phyloP scores from a whole-genome alignment of 2,329 filamentous ascomycete genomes.

The Furcasterigmium furcatum region DNA sequence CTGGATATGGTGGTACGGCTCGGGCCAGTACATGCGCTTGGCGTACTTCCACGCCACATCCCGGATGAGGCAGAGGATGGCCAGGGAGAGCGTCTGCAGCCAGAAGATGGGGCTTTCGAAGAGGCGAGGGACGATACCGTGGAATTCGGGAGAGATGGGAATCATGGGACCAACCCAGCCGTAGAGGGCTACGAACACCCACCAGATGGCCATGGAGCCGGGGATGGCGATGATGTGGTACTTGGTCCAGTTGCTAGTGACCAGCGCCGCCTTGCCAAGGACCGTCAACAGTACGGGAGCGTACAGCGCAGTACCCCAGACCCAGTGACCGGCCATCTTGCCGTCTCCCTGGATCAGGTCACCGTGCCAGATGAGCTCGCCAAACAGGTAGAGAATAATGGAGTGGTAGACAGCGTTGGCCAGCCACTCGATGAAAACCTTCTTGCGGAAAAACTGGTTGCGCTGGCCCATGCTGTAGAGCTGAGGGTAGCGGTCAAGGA shows the following conservation, averaged over 20 bases:
- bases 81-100: conserved; percentile 80
- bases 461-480: conserved; percentile 91
- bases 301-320: conserved; percentile 95
- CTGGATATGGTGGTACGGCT: conserved; percentile 96
- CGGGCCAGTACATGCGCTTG: conserved; percentile 94
- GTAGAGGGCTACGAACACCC: conserved; percentile 85
- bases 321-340: conserved; percentile 87
- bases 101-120: conserved; percentile 86
- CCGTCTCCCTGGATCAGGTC: conserved; percentile 80
- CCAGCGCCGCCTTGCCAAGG: conserved; percentile 87
- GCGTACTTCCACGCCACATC: conserved; percentile 97
- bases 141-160: conserved; percentile 78
- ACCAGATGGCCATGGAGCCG: conserved; percentile 88
- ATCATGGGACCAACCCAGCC: conserved; percentile 81
- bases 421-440: conserved; percentile 92
- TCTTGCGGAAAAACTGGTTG: conserved; percentile 88
- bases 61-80: conserved; percentile 76
- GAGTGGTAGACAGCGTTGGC: conserved; percentile 95
- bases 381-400: conserved; percentile 83
- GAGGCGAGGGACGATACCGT: conserved; percentile 76
- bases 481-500: conserved; percentile 94
- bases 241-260: conserved; percentile 98
- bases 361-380: conserved; percentile 74
- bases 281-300: conserved; percentile 91
- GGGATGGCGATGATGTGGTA: conserved; percentile 95